Evolutionary conservation across 345 rosid genomes (phyloP), one percentile per base, ranked within the genome.

Genomic region (Acer negundo): DNA sequence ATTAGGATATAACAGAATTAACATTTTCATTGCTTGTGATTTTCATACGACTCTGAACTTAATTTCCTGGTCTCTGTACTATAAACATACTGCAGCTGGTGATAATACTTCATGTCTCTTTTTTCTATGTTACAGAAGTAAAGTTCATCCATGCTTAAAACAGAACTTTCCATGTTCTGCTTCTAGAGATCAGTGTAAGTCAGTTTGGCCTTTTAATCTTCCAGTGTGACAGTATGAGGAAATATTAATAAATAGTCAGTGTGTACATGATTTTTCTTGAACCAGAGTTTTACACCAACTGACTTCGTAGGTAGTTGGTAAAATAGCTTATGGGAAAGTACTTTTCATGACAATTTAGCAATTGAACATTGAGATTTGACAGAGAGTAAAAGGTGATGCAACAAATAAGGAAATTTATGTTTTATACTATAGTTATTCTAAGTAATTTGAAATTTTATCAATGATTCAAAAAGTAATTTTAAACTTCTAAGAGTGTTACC

Each of bases 91-190:
- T 40, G 26, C 55, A 17, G 53, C 59, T 62, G 23, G 58, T 75
- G 38, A 55, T 67, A 6, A 63, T 73, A 28, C 53, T 74, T 47
- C 38, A 55, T 51, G 69, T 73, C 67, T 12, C 71, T n/a, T 38
- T 59, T 75, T 70, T 35, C 67, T 31, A 19, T 78, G 76, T 77
- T 84, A 81, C 95, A 93, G 95, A 84, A 90, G 65, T 74, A 86
- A 63, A 69, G 81, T 77, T 16, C 79, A 61, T 47, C 78, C 96
- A 61, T 94, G 97, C 85, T 86, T 86, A 79, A 83, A 84, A 76
- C 91, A 87, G 73, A 81, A 86, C 78, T 82, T 88, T 71, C 95
- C 97, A 20, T 94, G 98, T 82, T 58, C 82, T 74, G 81, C 72
- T 22, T 81, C 91, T 12, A 75, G 72, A 62, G 77, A 70, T 72